These are phyloP conservation scores for Pythium utonaiense DNA, from an alignment of 352 stramenopile genomes.

Conservation along the genomic window DNA sequence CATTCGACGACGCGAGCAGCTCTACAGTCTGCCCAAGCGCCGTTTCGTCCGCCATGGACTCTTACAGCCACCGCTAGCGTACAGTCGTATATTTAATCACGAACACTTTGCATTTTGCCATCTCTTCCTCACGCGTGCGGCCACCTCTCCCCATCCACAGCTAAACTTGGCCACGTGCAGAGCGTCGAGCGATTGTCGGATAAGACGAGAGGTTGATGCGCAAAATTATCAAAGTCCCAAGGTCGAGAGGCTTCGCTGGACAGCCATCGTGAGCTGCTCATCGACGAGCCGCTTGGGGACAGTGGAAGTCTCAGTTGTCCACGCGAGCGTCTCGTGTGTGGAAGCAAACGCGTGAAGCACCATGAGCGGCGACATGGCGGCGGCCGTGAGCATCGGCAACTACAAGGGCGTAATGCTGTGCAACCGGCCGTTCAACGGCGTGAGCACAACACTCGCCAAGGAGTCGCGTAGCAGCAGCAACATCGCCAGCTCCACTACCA, in stretches of 20 bases:
- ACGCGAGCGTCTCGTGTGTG: not conserved
- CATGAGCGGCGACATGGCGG: conserved; percentile 17
- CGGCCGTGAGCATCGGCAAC: conserved; percentile 89
- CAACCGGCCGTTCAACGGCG: conserved; percentile 91
- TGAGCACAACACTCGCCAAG: conserved; percentile 61
- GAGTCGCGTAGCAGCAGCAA: conserved; percentile 37
- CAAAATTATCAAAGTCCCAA: conserved; percentile 1
- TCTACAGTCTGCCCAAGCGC: not conserved
- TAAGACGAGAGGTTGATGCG: not conserved
- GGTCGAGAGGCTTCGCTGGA: not conserved
- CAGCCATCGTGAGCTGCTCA: too few species aligned
- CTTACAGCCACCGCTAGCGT: not conserved
- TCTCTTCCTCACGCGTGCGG: not conserved
- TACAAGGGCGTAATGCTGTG: conserved; percentile 96
- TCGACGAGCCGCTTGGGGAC: too few species aligned
- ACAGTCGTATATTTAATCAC: conserved; percentile 33
- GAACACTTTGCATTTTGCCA: conserved; percentile 17
- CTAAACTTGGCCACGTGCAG: not conserved
- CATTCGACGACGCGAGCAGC: not conserved
- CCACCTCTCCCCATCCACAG: not conserved
- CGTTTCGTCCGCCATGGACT: not conserved
- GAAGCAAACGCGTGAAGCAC: conserved; percentile 28
- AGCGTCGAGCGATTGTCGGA: not conserved
- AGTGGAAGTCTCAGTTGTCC: not conserved
- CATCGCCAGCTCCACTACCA: conserved; percentile 46